Evolutionary conservation across 164 flowering plant species (phyloP), one percentile per base, ranked within the genome.

Genomic region (Taxillus chinensis): DNA sequence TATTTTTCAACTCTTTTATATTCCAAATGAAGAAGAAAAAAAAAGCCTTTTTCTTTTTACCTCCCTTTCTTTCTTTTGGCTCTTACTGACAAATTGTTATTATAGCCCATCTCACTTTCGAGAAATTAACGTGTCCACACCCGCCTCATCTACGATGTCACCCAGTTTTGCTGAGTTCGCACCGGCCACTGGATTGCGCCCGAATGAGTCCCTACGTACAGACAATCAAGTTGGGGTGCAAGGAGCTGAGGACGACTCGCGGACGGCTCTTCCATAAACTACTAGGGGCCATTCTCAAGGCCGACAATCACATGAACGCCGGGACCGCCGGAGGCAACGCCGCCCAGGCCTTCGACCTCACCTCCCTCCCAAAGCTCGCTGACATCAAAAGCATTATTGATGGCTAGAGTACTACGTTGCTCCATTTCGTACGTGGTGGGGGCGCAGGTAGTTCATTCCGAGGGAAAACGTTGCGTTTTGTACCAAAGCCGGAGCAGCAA

Each of bases 341-440:
- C 49, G 83, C 79, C 3, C 79, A 71, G 54, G 78, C 80, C 13
- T 79, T 79, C 63, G 65, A 77, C 60, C 79, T 79, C 39, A 65
- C 68, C n/a, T 53, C 83, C 4, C 75, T 79, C 7, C 45, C 52
- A 49, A 79, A 79, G 62, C 80, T 77, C 51, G 64, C 80, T 3
- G 77, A 79, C 61, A 79, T 77, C 5, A 71, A 64, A 55, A 77
- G 80, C 72, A 65, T 65, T 0, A 80, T n/a, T n/a, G n/a, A 77
- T 62, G 80, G 83, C 15, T 75, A 75, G 42, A 71, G n/a, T n/a
- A n/a, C 78, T 14, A 79, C 77, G 7, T 39, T 77, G 57, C 80
- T 79, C 57, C 79, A 75, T 57, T 79, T 77, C 59, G 79, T n/a
- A n/a, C n/a, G n/a, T 79, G 1, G 80, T 79, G 59, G 72, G 75